Percentiles rank a stretch among this genome's conserved stretches.
Conservation (phyloP, 2,329 filamentous ascomycete species). For the Alternaria sp. region DNA sequence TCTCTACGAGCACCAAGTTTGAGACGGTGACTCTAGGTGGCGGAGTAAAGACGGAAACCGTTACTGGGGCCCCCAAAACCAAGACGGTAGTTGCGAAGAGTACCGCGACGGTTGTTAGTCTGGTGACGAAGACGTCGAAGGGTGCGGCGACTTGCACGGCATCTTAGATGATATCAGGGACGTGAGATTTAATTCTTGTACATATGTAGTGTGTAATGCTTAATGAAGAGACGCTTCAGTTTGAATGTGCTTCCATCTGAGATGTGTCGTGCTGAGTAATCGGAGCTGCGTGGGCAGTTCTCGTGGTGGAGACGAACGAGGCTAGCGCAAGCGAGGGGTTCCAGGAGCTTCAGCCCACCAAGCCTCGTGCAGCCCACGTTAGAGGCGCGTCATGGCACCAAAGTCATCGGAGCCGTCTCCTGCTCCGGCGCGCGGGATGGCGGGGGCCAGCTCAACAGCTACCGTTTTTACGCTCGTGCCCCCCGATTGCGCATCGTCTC, state of each 20-base stretch:
- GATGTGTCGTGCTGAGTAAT: neutral
- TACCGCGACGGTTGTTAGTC: constrained; percentile 13
- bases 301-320: neutral
- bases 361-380: neutral
- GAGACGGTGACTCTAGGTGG: constrained; percentile 18
- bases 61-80: constrained; percentile 15
- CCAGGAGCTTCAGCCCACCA: neutral
- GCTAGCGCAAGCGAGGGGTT: neutral
- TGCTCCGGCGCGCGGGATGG: constrained; percentile 17
- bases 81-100: constrained; percentile 19
- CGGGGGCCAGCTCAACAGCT: constrained; percentile 15
- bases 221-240: neutral
- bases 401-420: constrained; percentile 6
- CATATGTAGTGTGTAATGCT: neutral
- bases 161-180: neutral
- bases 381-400: constrained; percentile 5
- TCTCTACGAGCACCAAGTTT: constrained; percentile 14
- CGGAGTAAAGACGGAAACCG: constrained; percentile 14
- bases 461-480: constrained; percentile 4
- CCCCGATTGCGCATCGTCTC: constrained; percentile 9
- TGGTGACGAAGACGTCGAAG: constrained; percentile 21
- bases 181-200: neutral
- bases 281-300: neutral
- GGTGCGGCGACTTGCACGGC: constrained; percentile 16
- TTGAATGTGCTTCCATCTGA: neutral